phyloP scores from a whole-genome alignment of 2,329 filamentous ascomycete genomes.

The Cordyceps fumosorosea region DNA sequence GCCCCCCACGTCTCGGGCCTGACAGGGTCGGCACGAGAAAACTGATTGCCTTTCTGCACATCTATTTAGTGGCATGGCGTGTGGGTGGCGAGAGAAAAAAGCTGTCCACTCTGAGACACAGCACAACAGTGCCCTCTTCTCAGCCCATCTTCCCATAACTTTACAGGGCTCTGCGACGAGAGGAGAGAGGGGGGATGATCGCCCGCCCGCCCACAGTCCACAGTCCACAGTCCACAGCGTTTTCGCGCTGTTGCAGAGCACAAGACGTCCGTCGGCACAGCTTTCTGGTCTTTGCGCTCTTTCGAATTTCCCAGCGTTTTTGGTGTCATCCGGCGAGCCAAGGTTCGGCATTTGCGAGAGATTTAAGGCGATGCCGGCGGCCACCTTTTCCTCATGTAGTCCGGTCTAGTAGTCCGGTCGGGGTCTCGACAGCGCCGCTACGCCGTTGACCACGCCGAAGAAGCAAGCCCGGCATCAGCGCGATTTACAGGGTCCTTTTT shows the following conservation, averaged over 20 bases:
- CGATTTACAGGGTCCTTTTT: too few species aligned
- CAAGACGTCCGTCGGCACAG: background rate
- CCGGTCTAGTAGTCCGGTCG: too few species aligned
- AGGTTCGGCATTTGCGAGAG: background rate
- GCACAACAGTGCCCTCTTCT: background rate
- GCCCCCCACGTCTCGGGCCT: background rate
- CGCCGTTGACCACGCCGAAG: too few species aligned
- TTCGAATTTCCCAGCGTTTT: background rate
- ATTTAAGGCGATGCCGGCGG: background rate
- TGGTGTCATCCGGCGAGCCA: background rate
- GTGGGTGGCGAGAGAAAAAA: background rate
- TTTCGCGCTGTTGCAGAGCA: background rate
- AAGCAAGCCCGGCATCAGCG: too few species aligned
- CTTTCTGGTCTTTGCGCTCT: background rate
- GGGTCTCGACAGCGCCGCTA: too few species aligned
- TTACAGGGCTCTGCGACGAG: background rate
- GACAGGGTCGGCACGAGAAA: background rate
- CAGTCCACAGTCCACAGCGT: background rate
- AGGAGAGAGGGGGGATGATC: too few species aligned
- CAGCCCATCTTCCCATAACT: too few species aligned
- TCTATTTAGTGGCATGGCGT: background rate
- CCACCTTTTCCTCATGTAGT: too few species aligned
- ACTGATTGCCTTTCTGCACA: background rate
- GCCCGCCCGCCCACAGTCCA: too few species aligned
- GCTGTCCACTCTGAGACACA: conserved; percentile 1